Base-by-base conservation (phyloP, 805 yeast species). In the Candida xiaguanensis region DNA sequence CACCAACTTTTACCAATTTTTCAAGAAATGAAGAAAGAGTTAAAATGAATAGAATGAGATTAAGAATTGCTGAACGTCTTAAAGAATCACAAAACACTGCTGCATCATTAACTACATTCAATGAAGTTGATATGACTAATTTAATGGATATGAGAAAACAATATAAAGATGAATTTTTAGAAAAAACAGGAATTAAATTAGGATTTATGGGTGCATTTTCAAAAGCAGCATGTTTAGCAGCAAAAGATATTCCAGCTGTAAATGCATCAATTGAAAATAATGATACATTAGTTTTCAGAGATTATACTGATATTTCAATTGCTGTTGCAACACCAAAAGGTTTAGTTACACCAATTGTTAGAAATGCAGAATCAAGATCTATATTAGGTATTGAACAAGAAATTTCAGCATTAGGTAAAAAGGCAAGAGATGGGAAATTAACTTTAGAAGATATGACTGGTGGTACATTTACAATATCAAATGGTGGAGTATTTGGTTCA, bases 301-400 rank as follows among this genome's bases (percentile, higher is more conserved):
- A 93, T 69, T 93, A 86, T 74, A 86, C 86, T 52, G 99, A 93
- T 65, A 84, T 93, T 50, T 87, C 96, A 28, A 74, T 93, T 57
- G 99, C 99, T 24, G 99, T 93, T 42, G 97, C 99, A 47, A 93
- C 99, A 50, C 98, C 99, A 63, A 93, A 93, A 78, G 99, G 99
- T 61, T 78, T 93, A 55, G 99, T 93, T 33, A 93, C 99, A 32
- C 99, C 99, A 46, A 90, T 93, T 49, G 88, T 93, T 40, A 87
- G 99, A 77, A 93, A 93, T 63, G 96, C 95, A 39, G 99, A 93
- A 73, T 82, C 95, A 20, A 70, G 85, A 51, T 77, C 88, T 34
- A 85, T 93, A 34, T 71, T 93, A 55, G 97, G 85, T 49, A 82
- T 93, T 49, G 99, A 93, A 72, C 67, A 81, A 55, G 96, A 87